Evolutionary conservation across 1,139 yeast species (phyloP).

Genomic region (Diutina mesorugosa): DNA sequence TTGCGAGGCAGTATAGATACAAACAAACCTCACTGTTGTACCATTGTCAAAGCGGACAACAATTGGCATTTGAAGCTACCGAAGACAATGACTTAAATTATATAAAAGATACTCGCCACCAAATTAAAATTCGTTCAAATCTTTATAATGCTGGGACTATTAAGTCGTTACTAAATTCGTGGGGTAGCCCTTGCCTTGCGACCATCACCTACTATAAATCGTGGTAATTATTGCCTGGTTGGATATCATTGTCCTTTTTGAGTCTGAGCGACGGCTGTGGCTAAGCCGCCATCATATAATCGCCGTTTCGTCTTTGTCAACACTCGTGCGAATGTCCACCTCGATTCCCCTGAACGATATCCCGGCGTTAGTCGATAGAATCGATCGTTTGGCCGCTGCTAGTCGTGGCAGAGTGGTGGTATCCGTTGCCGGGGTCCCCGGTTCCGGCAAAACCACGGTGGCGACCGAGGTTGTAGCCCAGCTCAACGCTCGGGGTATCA

Average conservation of each 20-base stretch:
- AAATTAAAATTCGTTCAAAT: too few species aligned
- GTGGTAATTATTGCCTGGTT: too few species aligned
- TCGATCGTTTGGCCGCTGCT: background rate
- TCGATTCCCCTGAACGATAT: background rate
- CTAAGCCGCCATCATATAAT: background rate
- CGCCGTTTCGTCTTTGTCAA: background rate
- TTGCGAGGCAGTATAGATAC: background rate
- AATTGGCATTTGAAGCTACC: too few species aligned
- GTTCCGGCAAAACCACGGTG: conserved; percentile 70
- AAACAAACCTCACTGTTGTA: background rate
- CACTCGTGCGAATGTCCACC: background rate
- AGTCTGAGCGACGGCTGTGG: too few species aligned
- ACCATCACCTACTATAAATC: too few species aligned
- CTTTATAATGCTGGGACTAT: too few species aligned
- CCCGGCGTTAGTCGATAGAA: background rate
- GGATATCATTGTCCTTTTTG: too few species aligned
- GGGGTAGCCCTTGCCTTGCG: too few species aligned
- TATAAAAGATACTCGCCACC: too few species aligned
- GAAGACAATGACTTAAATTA: too few species aligned
- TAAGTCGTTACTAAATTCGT: too few species aligned
- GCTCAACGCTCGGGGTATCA: conserved; percentile 9
- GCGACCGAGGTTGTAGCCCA: conserved; percentile 19
- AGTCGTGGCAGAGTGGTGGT: conserved; percentile 13
- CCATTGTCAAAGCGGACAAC: background rate
- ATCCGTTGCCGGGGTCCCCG: conserved; percentile 65